Base-by-base conservation (phyloP, 1,284 basidiomycete species). In the Nidula niveotomentosa region DNA sequence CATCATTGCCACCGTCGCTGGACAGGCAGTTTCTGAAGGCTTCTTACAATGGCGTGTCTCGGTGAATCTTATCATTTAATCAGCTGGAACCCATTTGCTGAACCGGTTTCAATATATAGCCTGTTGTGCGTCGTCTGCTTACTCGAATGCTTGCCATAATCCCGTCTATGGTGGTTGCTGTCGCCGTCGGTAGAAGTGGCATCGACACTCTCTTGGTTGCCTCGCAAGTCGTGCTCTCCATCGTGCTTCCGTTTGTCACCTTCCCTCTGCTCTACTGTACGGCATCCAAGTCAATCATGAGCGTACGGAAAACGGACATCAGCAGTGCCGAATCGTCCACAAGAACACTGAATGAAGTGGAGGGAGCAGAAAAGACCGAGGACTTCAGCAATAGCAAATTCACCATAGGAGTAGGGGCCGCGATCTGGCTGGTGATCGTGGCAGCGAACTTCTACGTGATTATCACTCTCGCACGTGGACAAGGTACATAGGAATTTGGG, bases 1-100 rank as follows among this genome's bases (percentile, higher is more conserved):
- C 8, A 85, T 98, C 57, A 93, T 97, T 1, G 95, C 93, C 6
- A 98, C 95, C 0, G 80, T 98, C 9, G 91, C 94, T 0, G 96
- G 96, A 0, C 90, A 98, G 72, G 88, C 95, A 46, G 91, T 98
- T 36, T 90, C 89, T 0, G 96, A 98, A 72, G 96, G 96, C 0
- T 97, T 98, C 71, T 81, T 99, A 57, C 84, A 86, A 55, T 98
- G 96, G 96, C 83, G 83, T 52, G 82, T 94, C 49, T 90, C 92
- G 54, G 91, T 93, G 65, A 69, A 83, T 70, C 46, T 54, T 46
- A 8, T 36, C n/a, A 13, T 35, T 15, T 49, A 13, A 41, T 10
- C 35, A 39, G 5, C 37, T 15, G 37, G 10, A 41, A 4, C 36
- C 13, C 34, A 13, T 52, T 47, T 36, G 44, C 47, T 62, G 43